Percentiles rank a stretch among this genome's conserved stretches.
Evolutionary conservation across 805 yeast species (phyloP).

Genomic region (Candida cerambycidarum): DNA sequence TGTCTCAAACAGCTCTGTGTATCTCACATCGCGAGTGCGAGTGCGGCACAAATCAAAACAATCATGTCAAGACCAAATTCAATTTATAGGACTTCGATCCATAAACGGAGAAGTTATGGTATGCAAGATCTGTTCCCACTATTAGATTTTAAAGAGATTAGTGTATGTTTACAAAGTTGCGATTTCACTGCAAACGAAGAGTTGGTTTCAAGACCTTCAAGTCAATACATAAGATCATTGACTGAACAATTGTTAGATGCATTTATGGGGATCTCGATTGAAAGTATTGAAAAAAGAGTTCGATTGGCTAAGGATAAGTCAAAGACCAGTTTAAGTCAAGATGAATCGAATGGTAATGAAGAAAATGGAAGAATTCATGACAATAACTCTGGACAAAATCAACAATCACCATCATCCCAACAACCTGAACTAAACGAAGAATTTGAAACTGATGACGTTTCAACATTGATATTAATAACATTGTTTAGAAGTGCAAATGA

Average conservation of each 20-base stretch:
- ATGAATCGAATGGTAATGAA: conserved; percentile 14
- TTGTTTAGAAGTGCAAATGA: conserved; percentile 59
- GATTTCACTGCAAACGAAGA: conserved; percentile 63
- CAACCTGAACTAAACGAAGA: conserved; percentile 8
- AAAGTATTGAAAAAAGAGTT: conserved; percentile 9
- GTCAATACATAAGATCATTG: conserved; percentile 52
- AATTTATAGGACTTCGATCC: conserved; percentile 24
- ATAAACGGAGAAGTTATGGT: conserved; percentile 18
- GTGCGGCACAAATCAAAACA: conserved; percentile 13
- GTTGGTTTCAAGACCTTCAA: conserved; percentile 54
- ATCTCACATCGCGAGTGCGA: conserved; percentile 6
- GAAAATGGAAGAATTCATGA: conserved; percentile 25
- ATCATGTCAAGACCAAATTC: conserved; percentile 33
- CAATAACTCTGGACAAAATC: conserved; percentile 16
- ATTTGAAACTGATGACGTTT: conserved; percentile 21
- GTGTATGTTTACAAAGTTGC: conserved; percentile 59
- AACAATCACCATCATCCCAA: too few relatives aligned
- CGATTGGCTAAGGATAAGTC: conserved; percentile 9
- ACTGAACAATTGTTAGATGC: conserved; percentile 62
- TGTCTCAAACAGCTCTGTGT: background rate
- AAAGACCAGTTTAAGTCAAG: conserved; percentile 18
- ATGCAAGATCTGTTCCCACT: conserved; percentile 56
- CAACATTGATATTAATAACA: conserved; percentile 50
- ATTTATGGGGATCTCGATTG: conserved; percentile 51
- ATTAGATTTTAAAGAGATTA: conserved; percentile 58